Conservation (phyloP, 225 moss, liverwort and hornwort species). For the Antitrichia curtipendula region DNA sequence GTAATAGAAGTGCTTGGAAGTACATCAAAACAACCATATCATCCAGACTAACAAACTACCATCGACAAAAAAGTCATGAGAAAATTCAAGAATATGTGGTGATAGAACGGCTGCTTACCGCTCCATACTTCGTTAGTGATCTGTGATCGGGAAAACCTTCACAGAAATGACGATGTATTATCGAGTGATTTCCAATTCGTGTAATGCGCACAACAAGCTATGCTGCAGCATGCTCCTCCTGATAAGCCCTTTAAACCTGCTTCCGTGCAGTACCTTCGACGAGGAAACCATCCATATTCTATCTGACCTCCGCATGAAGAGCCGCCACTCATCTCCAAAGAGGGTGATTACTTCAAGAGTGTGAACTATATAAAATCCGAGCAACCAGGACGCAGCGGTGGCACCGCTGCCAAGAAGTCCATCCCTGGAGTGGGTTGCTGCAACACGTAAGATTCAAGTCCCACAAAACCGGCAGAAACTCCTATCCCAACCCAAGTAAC, state of each 20-base stretch:
- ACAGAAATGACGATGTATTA: slow-evolving; percentile 53
- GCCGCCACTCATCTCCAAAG: slow-evolving; percentile 87
- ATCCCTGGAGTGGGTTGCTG: slow-evolving; percentile 47
- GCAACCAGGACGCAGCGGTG: slow-evolving; percentile 68
- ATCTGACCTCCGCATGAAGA: slow-evolving; percentile 69
- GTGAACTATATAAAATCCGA: slow-evolving; percentile 34
- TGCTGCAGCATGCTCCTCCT: slow-evolving; percentile 63
- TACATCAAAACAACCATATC: background rate
- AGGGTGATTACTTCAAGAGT: slow-evolving; percentile 60
- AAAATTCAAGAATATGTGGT: background rate
- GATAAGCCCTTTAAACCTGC: slow-evolving; percentile 36
- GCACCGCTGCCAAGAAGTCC: slow-evolving; percentile 49
- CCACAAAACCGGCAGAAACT: slow-evolving; percentile 47
- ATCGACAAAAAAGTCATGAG: background rate
- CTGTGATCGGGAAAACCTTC: slow-evolving; percentile 40
- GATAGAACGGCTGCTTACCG: slow-evolving; percentile 16
- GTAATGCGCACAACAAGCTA: slow-evolving; percentile 62
- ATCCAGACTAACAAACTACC: background rate
- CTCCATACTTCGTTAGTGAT: slow-evolving; percentile 57
- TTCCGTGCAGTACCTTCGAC: slow-evolving; percentile 69
- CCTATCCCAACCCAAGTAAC: slow-evolving; percentile 35
- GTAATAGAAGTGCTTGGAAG: background rate
- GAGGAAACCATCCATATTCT: slow-evolving; percentile 69
- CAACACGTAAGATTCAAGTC: slow-evolving; percentile 43
- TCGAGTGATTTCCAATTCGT: slow-evolving; percentile 40